phyloP scores from a whole-genome alignment of 2,329 filamentous ascomycete genomes.

The Sordariomycetes sp. region DNA sequence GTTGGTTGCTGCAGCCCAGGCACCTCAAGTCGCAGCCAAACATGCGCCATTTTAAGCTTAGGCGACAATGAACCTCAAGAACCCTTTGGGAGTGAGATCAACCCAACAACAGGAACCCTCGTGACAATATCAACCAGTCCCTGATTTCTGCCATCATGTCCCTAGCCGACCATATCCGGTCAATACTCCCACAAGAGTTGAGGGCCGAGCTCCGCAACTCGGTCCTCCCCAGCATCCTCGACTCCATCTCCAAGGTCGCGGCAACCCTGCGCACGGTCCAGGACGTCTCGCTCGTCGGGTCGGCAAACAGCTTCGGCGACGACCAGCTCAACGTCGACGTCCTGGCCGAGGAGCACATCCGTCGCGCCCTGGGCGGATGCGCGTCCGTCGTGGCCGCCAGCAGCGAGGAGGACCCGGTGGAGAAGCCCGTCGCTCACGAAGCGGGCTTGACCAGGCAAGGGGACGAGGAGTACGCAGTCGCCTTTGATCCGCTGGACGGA shows the following conservation, averaged over 20 bases:
- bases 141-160: no score
- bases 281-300: constrained; percentile 2
- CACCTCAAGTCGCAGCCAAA: no score
- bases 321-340: constrained; percentile 52
- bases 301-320: constrained; percentile 48
- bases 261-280: constrained; percentile 10
- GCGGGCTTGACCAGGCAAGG: neutral
- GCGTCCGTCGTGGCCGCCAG: constrained; percentile 39
- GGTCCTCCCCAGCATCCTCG: constrained; percentile 39
- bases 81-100: neutral
- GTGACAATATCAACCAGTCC: no score
- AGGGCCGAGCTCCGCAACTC: constrained; percentile 24
- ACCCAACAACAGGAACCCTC: neutral
- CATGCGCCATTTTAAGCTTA: no score
- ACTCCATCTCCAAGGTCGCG: constrained; percentile 33
- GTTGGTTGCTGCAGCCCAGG: no score
- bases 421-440: constrained; percentile 20
- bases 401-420: constrained; percentile 53
- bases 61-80: no score
- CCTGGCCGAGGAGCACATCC: constrained; percentile 36
- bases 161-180: neutral
- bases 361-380: constrained; percentile 31
- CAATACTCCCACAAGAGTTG: neutral
- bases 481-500: constrained; percentile 56
- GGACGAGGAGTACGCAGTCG: constrained; percentile 43